A percentile compares a stretch with the other conserved stretches of the same genome.
Evolutionary conservation across 2,329 filamentous ascomycete species (phyloP).

Genomic region (Dothistroma septosporum): DNA sequence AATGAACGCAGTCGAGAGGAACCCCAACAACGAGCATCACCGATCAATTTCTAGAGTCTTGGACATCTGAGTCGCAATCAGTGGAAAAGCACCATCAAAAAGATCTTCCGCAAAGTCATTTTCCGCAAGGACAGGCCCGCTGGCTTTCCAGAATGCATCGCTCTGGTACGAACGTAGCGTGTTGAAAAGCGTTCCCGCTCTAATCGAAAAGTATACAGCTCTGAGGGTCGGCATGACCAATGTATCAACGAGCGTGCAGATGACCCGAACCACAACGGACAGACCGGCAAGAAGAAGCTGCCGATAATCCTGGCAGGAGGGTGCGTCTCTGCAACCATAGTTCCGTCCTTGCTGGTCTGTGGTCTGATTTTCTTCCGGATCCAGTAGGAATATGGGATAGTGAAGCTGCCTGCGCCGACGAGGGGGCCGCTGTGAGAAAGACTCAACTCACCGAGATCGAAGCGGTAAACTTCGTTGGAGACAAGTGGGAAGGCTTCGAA

Average conservation of each 20-base stretch:
- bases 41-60: conserved; percentile 35
- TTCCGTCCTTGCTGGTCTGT: conserved; percentile 36
- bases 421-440: conserved; percentile 39
- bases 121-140: conserved; percentile 39
- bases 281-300: conserved; percentile 37
- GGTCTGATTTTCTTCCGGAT: conserved; percentile 35
- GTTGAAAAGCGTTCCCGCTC: conserved; percentile 43
- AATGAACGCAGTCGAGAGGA: conserved; percentile 38
- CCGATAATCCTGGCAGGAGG: conserved; percentile 36
- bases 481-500: conserved; percentile 43
- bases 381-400: conserved; percentile 37
- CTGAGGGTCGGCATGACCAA: conserved; percentile 39
- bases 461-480: conserved; percentile 37
- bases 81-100: conserved; percentile 41
- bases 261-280: conserved; percentile 44
- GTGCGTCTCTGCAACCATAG: conserved; percentile 37
- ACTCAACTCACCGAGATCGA: conserved; percentile 35
- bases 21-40: conserved; percentile 36
- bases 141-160: conserved; percentile 39
- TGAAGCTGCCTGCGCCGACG: conserved; percentile 32
- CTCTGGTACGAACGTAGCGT: conserved; percentile 39
- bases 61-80: conserved; percentile 37
- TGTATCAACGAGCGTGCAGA: conserved; percentile 28
- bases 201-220: conserved; percentile 29
- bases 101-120: conserved; percentile 39